Base-by-base conservation (phyloP, 176 grass and related monocot genomes). In the Eragrostis curvula region DNA sequence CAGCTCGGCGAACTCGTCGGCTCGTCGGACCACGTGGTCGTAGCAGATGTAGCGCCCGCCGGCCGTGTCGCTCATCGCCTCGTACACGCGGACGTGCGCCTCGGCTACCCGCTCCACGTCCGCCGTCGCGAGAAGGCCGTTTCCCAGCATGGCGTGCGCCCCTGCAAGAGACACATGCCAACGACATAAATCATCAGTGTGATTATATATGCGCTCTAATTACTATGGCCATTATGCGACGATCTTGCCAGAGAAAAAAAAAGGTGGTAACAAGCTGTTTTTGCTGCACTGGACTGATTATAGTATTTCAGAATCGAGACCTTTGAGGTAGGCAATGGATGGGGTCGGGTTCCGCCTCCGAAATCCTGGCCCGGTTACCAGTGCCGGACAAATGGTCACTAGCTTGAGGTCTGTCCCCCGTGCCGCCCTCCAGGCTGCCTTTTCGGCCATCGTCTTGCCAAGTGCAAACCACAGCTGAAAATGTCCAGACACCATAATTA, bases 291-390 rank as follows among this genome's bases (percentile, higher is more conserved):
- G 18, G 20, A 52, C 16, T 52, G 50, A n/a, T n/a, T n/a, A n/a
- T n/a, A n/a, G n/a, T n/a, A n/a, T n/a, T 7, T 5, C 18, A 8
- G 10, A 18, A 25, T 7, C 4, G 41, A 43, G 7, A 93, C 96
- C 93, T 93, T 99, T 99, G 66, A 99, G 92, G 88, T 96, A 99
- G 48, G 96, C 96, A 30, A 99, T 93, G 52, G 96, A 91, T 0
- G 88, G 76, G 14, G 96, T 99, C 24, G 96, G 86, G 84, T 99
- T 99, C 24, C 93, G 91, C 40, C 93, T 65, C 25, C 82, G 87
- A 73, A 98, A 98, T 30, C 91, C 96, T 0, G 89, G 89, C 6
- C 96, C 96, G 30, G 93, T 98, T 25, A 98, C 89, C 2, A 98
- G 62, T 10, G 89, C 93, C 3, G 96, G 85, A 57, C 96, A 98